Conservation (phyloP, 1,284 basidiomycete genomes). For the Cryptococcus floricola region DNA sequence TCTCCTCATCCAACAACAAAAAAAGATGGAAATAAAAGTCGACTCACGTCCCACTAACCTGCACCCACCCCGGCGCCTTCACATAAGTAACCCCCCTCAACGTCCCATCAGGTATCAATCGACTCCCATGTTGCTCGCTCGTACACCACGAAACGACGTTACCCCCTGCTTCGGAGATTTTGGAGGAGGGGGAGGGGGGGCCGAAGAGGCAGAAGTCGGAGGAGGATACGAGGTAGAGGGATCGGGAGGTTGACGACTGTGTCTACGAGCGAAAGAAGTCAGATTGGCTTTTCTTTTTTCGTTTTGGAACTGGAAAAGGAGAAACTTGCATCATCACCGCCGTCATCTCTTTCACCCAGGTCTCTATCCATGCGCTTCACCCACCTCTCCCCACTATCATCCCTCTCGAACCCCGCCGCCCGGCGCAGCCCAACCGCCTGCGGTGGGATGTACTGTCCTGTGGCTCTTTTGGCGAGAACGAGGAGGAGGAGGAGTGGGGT, state of each 20-base stretch:
- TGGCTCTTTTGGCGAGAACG: not conserved
- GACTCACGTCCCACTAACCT: conserved; percentile 37
- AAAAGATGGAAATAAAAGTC: not conserved
- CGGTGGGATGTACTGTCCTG: not conserved
- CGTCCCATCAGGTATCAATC: conserved; percentile 36
- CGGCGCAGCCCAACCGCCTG: not conserved
- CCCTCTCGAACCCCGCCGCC: too few species aligned
- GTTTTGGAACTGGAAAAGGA: not conserved
- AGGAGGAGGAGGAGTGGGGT: not conserved
- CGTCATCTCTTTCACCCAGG: not conserved
- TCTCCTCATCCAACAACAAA: not conserved
- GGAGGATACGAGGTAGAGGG: conserved; percentile 16
- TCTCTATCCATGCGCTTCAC: not conserved
- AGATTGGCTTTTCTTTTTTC: not conserved
- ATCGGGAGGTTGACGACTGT: conserved; percentile 9
- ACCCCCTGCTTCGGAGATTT: conserved; percentile 14
- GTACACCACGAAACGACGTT: conserved; percentile 36
- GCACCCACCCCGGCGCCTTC: conserved; percentile 29
- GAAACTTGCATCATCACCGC: not conserved
- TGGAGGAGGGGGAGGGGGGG: conserved; percentile 14
- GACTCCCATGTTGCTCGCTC: conserved; percentile 20
- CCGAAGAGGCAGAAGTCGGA: conserved; percentile 38
- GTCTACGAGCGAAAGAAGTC: not conserved
- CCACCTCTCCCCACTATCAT: not conserved
- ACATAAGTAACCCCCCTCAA: conserved; percentile 38